Evolutionary conservation across 768 basidiomycete genomes (phyloP).

Genomic region (Leucosporidium creatinivorum): DNA sequence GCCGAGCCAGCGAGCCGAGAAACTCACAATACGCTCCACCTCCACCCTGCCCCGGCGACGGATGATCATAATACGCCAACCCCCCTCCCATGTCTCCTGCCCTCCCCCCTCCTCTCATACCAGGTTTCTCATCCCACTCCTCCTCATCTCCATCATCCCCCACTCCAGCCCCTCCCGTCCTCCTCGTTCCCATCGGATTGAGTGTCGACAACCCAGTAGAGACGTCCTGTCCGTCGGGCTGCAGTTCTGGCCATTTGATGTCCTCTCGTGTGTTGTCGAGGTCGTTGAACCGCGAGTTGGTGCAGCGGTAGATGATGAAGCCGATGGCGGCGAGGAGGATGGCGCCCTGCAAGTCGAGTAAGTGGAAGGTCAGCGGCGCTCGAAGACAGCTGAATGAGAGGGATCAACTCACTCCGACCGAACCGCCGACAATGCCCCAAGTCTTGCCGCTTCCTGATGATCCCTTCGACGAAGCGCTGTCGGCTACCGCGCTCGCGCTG

Average conservation of each 20-base stretch:
- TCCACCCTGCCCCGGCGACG: background rate
- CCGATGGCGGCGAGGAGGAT: slow-evolving; percentile 22
- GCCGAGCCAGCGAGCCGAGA: too few species aligned
- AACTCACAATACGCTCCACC: background rate
- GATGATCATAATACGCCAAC: background rate
- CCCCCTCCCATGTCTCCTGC: background rate
- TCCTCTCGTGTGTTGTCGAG: slow-evolving; percentile 29
- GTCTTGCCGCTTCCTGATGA: slow-evolving; percentile 4
- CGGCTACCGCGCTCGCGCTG: slow-evolving; percentile 1
- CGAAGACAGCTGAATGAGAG: background rate
- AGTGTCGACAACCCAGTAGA: slow-evolving; percentile 2
- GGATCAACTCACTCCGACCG: background rate
- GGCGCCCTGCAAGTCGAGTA: slow-evolving; percentile 8
- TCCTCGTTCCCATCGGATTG: slow-evolving; percentile 31
- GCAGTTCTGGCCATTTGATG: slow-evolving; percentile 34
- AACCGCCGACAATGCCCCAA: slow-evolving; percentile 27
- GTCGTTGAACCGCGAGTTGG: slow-evolving; percentile 29
- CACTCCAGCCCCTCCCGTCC: slow-evolving; percentile 25
- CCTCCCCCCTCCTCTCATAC: background rate
- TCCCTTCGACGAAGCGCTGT: background rate
- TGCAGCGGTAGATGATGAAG: slow-evolving; percentile 27
- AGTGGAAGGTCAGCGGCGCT: background rate
- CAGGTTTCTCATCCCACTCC: background rate
- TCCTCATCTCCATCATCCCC: background rate
- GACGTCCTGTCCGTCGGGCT: slow-evolving; percentile 20